Conservation (phyloP, 805 yeast genomes). For the Kazachstania kunashirensis region DNA sequence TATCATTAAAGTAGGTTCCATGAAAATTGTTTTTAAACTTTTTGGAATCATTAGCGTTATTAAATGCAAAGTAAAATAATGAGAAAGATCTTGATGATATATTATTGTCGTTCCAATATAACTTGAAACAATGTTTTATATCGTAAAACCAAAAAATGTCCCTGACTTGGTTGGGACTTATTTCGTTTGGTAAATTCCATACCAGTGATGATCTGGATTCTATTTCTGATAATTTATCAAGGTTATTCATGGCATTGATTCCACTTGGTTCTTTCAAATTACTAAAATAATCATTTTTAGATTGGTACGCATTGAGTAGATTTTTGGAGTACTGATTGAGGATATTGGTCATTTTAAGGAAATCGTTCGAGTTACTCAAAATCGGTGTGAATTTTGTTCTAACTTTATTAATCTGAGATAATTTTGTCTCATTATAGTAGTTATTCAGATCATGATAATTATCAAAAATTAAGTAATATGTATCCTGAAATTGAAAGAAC, state of each 20-base stretch:
- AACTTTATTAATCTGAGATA: conserved; percentile 14
- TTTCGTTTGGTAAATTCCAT: conserved; percentile 24
- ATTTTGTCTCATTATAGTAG: conserved; percentile 10
- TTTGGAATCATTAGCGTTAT: conserved; percentile 35
- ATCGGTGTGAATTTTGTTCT: conserved; percentile 12
- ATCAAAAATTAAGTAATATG: conserved; percentile 19
- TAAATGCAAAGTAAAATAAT: conserved; percentile 32
- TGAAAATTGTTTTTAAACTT: conserved; percentile 46
- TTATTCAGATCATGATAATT: conserved; percentile 10
- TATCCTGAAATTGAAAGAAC: conserved; percentile 24
- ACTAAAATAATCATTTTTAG: conserved; percentile 11
- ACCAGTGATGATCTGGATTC: conserved; percentile 19
- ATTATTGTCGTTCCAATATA: conserved; percentile 18
- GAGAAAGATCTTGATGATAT: conserved; percentile 14
- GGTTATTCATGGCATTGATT: background rate
- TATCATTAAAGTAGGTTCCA: conserved; percentile 29
- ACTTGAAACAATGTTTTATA: conserved; percentile 21
- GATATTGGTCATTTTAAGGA: background rate
- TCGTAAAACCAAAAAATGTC: conserved; percentile 26
- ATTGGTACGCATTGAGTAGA: conserved; percentile 17
- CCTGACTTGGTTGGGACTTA: conserved; percentile 11
- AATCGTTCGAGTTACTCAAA: background rate
- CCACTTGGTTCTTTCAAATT: background rate
- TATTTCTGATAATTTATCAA: conserved; percentile 7
- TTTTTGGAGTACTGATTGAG: conserved; percentile 7